Evolutionary conservation across 2,329 filamentous ascomycete genomes (phyloP).

Genomic region (Neophaeococcomyces aloes): DNA sequence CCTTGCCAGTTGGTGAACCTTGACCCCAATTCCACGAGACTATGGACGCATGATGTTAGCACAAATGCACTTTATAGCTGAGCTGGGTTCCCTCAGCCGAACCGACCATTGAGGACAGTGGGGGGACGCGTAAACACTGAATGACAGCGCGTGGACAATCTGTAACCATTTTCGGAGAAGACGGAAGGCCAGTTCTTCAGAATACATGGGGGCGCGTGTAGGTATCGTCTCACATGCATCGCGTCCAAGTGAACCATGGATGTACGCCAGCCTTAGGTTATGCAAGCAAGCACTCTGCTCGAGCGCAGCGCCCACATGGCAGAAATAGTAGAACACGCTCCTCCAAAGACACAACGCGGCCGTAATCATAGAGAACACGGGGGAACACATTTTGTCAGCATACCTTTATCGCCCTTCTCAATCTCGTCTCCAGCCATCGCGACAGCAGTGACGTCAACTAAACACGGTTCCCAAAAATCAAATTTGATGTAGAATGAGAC

Average conservation of each 20-base stretch:
- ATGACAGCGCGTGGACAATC: no score
- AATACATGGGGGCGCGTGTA: no score
- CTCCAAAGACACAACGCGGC: no score
- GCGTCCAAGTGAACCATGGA: no score
- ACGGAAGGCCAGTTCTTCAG: no score
- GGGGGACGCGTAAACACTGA: not conserved
- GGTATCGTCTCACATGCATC: no score
- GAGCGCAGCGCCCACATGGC: slow-evolving; percentile 8
- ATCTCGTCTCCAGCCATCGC: slow-evolving; percentile 38
- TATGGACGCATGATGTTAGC: slow-evolving; percentile 23
- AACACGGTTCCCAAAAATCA: not conserved
- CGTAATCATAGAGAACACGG: no score
- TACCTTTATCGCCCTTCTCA: slow-evolving; percentile 44
- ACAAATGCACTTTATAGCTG: not conserved
- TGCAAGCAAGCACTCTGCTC: no score
- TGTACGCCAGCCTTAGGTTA: no score
- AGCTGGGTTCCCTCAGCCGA: not conserved
- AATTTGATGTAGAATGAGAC: not conserved
- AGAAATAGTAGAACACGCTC: slow-evolving; percentile 1
- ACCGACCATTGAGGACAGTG: not conserved
- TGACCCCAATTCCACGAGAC: slow-evolving; percentile 55
- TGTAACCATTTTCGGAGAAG: no score
- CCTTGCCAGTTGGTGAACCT: slow-evolving; percentile 46
- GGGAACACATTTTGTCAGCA: slow-evolving; percentile 13
- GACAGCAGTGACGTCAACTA: slow-evolving; percentile 13